Evolutionary conservation across 73 alveolate species (phyloP), one percentile per base, ranked within the genome.

Genomic region (Diophrys sp.): DNA sequence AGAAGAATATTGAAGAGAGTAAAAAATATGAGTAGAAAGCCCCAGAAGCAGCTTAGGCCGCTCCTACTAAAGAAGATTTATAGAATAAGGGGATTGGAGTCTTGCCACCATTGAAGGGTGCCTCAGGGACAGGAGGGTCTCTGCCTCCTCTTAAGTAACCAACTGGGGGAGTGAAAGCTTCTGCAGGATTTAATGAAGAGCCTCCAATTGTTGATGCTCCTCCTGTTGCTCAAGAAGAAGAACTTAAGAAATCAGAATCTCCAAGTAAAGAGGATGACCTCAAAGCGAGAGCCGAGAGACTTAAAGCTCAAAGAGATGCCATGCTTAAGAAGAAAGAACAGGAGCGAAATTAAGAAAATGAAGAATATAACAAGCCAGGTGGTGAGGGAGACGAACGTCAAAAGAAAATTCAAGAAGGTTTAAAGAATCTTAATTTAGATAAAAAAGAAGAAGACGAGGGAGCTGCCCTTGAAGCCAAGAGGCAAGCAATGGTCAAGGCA

Each of bases 211-310:
- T 18, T 18, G n/a, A 5, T 44, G n/a, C 62, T 44, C 62, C 62
- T 44, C 62, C 62, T 18, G 62, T 18, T 44, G 62, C 62, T 44
- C 62, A 5, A 5, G 62, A 44, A 18, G 62, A 68, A 23, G 2
- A 68, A 31, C 1, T 25, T n/a, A n/a, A 68, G 55, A 55, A 68
- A 28, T 27, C 18, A 11, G 62, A 5, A 44, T 44, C 62, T 44
- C 62, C 62, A 11, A 18, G 18, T 44, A 44, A 68, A 31, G 31
- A 68, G 55, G 75, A 68, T 28, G 75, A 68, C 5, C 34, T 68
- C 25, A 68, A 68, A 28, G 75, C 75, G 18, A 23, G 75, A 2
- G 75, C 75, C 5, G 75, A 68, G 54, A 18, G 75, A 18, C 54
- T 68, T 18, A 68, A 68, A 28, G 75, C 75, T 68, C 55, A 68